Base-by-base conservation (phyloP, 1,284 basidiomycete genomes). In the Cerioporus squamosus region DNA sequence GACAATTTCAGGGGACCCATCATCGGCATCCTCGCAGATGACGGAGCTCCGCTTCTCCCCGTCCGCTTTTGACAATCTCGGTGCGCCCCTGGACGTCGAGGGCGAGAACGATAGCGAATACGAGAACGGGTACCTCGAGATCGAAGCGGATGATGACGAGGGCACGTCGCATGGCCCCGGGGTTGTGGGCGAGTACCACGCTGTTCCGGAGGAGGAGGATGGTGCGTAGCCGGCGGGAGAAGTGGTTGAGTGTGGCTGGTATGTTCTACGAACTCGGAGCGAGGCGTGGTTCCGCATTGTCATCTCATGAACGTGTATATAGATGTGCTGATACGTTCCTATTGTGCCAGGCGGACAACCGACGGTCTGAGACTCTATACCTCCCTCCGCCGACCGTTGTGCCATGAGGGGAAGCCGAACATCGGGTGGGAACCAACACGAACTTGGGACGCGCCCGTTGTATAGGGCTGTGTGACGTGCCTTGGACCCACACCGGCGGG, bases 401-500 rank as follows among this genome's bases (percentile, higher is more conserved):
- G 54, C 55, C 43, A 53, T 42, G 38, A 47, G 48, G 51, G 54
- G 47, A 48, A 39, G 2, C 36, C 18, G 18, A 39, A 17, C 40
- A 38, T 56, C 55, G 59, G 54, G 59, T 60, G 59, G 48, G 59
- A 60, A 47, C 36, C 5, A 20, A 29, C 10, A 23, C 36, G 22
- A 39, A 20, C 4, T 26, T 26, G 48, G 49, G 38, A 53, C n/a
- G 49, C 26, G 9, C 31, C 9, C 8, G 24, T 39, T 18, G 26
- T 15, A 38, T 47, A 18, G 45, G 52, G 22, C 17, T 20, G 53
- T 50, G 12, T 23, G n/a, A 17, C 23, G 61, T 57, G 48, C 57
- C 61, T 57, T 49, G 55, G 53, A 51, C 48, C 55, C 60, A 43
- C 24, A 53, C 12, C 45, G 17, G 23, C 24, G 61, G 57, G 9